Evolutionary conservation across 163 green algal genomes (phyloP).

Genomic region (Chlamydomonas reinhardtii): DNA sequence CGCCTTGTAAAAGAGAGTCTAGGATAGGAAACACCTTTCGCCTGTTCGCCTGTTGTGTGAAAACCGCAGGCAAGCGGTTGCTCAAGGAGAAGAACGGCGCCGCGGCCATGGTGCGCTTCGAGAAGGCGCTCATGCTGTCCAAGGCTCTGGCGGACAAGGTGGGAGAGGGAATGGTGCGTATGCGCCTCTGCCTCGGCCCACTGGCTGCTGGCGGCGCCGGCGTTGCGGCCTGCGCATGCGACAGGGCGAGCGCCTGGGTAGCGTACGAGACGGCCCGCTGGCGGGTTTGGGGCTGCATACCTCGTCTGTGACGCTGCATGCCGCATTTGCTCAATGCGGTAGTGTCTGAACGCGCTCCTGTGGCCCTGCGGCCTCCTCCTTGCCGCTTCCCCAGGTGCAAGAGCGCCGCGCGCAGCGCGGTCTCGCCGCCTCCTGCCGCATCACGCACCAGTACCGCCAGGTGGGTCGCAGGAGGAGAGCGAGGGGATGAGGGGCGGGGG

Average conservation of each 20-base stretch:
- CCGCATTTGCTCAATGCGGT: no score
- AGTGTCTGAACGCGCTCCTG: no score
- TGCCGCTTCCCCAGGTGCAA: slow-evolving; percentile 65
- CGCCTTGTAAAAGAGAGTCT: no score
- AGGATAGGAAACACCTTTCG: no score
- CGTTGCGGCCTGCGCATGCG: no score
- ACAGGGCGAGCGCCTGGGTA: no score
- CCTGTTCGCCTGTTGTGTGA: no score
- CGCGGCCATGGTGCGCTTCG: slow-evolving; percentile 89
- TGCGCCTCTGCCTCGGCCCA: no score
- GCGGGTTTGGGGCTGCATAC: no score
- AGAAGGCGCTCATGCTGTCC: slow-evolving; percentile 95
- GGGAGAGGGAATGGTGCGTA: background rate
- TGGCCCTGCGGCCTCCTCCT: background rate
- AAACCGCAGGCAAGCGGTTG: slow-evolving; percentile 84
- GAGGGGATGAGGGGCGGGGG: background rate
- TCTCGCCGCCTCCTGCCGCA: slow-evolving; percentile 82
- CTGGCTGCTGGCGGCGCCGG: no score
- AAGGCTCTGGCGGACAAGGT: slow-evolving; percentile 77
- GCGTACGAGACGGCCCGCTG: no score
- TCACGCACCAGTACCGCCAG: slow-evolving; percentile 80
- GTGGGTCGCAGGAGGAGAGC: background rate
- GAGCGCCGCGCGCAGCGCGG: slow-evolving; percentile 88
- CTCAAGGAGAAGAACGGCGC: slow-evolving; percentile 85
- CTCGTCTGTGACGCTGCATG: no score